Evolutionary conservation across 2,329 filamentous ascomycete genomes (phyloP).

Genomic region (Trichoderma harzianum): DNA sequence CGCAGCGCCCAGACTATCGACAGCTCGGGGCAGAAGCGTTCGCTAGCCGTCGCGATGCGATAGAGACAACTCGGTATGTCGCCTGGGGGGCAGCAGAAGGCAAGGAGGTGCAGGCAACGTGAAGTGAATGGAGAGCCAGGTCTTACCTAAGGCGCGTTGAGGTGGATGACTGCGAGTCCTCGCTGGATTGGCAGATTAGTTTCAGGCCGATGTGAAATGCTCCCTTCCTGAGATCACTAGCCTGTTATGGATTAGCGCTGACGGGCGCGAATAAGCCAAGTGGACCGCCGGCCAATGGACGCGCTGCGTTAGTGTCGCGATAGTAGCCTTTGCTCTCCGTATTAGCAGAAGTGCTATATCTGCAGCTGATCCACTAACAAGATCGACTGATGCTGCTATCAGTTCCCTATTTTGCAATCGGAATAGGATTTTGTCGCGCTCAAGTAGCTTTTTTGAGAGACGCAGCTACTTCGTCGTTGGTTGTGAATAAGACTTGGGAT

Average conservation of each 20-base stretch:
- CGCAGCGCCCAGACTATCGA: constrained; percentile 15
- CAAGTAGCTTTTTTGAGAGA: background rate
- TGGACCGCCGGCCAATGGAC: constrained; percentile 26
- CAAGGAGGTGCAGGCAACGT: constrained; percentile 24
- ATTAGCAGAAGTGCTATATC: background rate
- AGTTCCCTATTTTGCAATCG: background rate
- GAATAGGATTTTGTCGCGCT: background rate
- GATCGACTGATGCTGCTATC: background rate
- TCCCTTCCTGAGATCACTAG: constrained; percentile 18
- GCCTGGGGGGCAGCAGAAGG: constrained; percentile 21
- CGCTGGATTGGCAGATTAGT: constrained; percentile 32
- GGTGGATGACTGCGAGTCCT: constrained; percentile 30
- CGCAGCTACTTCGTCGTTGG: background rate
- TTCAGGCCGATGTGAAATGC: constrained; percentile 31
- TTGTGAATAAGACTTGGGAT: background rate
- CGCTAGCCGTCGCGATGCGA: constrained; percentile 18
- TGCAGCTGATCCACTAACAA: background rate
- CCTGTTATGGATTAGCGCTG: constrained; percentile 31
- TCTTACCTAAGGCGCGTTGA: constrained; percentile 35
- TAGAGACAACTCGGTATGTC: constrained; percentile 15
- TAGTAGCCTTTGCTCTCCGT: background rate
- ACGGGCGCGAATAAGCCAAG: constrained; percentile 20
- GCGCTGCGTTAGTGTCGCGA: constrained; percentile 5
- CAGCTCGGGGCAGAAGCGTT: constrained; percentile 10
- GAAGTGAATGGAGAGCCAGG: constrained; percentile 25